Percentiles rank a stretch among this genome's conserved stretches.
Evolutionary conservation across 305 asterid genomes (phyloP).

Genomic region (Nicotiana rustica): DNA sequence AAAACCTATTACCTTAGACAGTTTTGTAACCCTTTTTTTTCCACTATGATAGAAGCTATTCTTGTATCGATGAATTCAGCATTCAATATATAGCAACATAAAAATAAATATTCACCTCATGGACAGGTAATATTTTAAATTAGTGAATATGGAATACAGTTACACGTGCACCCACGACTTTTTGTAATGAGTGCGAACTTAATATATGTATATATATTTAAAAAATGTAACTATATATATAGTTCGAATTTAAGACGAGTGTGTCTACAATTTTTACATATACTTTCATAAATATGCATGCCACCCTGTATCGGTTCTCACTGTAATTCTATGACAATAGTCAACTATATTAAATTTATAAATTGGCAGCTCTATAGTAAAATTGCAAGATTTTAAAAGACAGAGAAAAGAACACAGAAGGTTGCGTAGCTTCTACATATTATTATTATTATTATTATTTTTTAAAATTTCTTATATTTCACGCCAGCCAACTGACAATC

Average conservation of each 20-base stretch:
- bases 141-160: not conserved
- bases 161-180: not conserved
- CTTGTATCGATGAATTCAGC: not conserved
- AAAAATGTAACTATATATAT: no score
- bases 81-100: not conserved
- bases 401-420: not conserved
- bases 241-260: not conserved
- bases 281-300: not conserved
- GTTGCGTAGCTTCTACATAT: not conserved
- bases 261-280: not conserved
- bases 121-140: not conserved
- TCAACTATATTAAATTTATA: not conserved
- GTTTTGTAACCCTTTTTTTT: not conserved
- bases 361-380: not conserved
- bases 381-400: not conserved
- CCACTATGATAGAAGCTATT: not conserved
- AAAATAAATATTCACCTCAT: not conserved
- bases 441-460: no score
- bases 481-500: not conserved
- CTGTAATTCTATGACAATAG: not conserved
- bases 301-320: no score
- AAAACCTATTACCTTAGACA: not conserved
- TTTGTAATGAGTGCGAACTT: not conserved
- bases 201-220: not conserved
- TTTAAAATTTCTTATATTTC: no score